These are phyloP conservation scores for Pistacia atlantica DNA, from an alignment of 345 rosid genomes.

Conservation along the genomic window DNA sequence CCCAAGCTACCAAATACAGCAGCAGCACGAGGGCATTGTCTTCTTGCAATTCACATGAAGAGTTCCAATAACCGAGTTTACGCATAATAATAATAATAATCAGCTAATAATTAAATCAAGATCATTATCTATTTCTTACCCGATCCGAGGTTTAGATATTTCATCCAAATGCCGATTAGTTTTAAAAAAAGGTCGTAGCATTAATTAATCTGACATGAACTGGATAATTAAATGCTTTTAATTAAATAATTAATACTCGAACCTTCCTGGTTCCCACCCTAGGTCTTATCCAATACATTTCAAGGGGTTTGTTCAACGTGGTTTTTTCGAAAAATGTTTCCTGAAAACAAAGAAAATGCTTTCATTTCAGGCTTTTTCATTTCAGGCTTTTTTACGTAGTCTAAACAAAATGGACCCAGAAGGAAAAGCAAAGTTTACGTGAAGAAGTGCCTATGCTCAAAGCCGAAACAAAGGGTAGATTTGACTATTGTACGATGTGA, in stretches of 20 bases:
- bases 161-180: conserved; percentile 3
- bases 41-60: conserved; percentile 8
- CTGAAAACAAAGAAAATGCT: neutral
- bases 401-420: neutral
- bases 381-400: neutral
- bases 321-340: neutral
- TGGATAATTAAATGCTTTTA: neutral
- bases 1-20: neutral
- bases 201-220: conserved; percentile 3
- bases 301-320: neutral
- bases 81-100: neutral
- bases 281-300: neutral
- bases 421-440: neutral
- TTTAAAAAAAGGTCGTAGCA: neutral
- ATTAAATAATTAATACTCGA: too few relatives aligned
- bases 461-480: neutral
- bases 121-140: neutral
- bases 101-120: conserved; percentile 7
- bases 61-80: neutral
- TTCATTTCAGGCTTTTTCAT: neutral
- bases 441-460: too few relatives aligned
- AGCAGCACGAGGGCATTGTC: conserved; percentile 3
- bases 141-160: conserved; percentile 30
- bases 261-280: neutral
- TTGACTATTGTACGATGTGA: neutral